Percentiles rank a stretch among this genome's conserved stretches.
Evolutionary conservation across 2,329 filamentous ascomycete species (phyloP).

Genomic region (Monilinia laxa): DNA sequence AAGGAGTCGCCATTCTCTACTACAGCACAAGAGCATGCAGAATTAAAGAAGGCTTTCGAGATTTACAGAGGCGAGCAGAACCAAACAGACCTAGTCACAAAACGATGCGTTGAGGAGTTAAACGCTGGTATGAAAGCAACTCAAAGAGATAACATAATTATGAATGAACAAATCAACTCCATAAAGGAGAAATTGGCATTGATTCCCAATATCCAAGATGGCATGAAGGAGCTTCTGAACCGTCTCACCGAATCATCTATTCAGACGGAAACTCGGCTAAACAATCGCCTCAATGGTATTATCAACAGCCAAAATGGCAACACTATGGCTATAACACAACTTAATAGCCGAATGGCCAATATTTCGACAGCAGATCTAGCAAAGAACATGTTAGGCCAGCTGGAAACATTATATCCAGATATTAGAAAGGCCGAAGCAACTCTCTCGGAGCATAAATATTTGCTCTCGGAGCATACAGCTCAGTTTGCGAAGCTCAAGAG

Average conservation of each 20-base stretch:
- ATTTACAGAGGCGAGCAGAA: background rate
- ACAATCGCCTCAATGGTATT: background rate
- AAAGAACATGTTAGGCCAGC: conserved; percentile 16
- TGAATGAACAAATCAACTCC: background rate
- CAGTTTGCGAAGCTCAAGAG: background rate
- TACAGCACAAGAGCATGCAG: background rate
- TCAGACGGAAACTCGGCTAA: background rate
- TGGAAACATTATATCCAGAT: conserved; percentile 19
- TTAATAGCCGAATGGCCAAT: conserved; percentile 12
- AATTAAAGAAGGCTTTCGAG: conserved; percentile 13
- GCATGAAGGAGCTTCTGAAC: background rate
- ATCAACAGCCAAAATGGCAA: conserved; percentile 8
- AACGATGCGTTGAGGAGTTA: background rate
- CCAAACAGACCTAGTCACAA: background rate
- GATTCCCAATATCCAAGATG: background rate
- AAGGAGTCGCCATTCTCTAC: conserved; percentile 11
- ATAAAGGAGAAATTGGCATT: background rate
- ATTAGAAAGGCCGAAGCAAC: conserved; percentile 1
- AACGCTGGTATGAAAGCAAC: background rate
- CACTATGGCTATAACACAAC: conserved; percentile 11
- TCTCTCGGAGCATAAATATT: background rate
- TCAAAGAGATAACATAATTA: too few relatives aligned
- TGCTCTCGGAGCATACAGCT: background rate
- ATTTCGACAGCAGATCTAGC: conserved; percentile 16
- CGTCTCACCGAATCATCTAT: background rate